These are phyloP conservation scores for Saposhnikovia divaricata DNA, from an alignment of 129 eudicot genomes.

Conservation along the genomic window DNA sequence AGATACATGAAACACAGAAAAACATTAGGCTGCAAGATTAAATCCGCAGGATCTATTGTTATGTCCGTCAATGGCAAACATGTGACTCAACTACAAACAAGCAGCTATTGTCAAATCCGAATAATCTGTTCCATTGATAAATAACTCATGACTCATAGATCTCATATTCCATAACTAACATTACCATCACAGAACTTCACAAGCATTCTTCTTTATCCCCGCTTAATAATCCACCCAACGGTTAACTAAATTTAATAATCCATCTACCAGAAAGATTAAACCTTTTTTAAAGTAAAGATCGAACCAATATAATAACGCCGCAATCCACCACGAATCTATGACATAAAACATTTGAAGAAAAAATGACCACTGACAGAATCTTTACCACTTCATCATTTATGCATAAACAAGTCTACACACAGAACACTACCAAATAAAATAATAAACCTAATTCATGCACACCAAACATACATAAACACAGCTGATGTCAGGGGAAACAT, in stretches of 20 bases:
- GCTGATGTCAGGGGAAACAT: neutral
- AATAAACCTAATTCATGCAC: neutral
- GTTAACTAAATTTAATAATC: neutral
- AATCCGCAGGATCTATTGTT: neutral
- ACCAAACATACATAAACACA: neutral
- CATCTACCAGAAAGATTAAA: neutral
- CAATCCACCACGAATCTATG: neutral
- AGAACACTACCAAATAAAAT: neutral
- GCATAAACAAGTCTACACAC: neutral
- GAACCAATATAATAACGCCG: neutral
- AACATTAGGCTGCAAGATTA: neutral
- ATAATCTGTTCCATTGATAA: neutral
- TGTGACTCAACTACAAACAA: neutral
- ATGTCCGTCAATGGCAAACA: neutral
- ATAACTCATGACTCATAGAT: neutral
- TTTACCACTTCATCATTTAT: neutral
- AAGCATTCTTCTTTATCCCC: neutral
- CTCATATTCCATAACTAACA: neutral
- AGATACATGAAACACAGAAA: neutral
- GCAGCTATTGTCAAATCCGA: neutral
- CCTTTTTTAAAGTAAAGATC: neutral
- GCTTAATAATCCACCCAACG: neutral
- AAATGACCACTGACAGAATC: neutral
- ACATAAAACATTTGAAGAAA: neutral
- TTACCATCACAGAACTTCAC: neutral